A percentile compares a stretch with the other conserved stretches of the same genome.
Evolutionary conservation across 331 rosid genomes (phyloP).

Genomic region (Quercus lobata): DNA sequence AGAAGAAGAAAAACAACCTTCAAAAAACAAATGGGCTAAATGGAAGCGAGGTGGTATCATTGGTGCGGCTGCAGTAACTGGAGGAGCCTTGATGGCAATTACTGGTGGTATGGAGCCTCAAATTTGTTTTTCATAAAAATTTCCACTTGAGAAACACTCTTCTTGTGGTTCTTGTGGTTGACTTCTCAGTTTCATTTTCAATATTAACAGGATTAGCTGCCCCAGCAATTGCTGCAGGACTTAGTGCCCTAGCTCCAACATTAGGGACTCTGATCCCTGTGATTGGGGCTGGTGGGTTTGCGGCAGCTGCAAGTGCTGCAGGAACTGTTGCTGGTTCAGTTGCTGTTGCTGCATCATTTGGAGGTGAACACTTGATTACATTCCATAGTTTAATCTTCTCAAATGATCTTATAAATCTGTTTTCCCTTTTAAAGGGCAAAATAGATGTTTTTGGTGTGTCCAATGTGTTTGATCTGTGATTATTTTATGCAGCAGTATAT

Average conservation of each 20-base stretch:
- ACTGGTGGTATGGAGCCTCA: conserved; percentile 74
- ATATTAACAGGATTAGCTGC: conserved; percentile 84
- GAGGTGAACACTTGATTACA: conserved; percentile 48
- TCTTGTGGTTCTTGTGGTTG: conserved; percentile 8
- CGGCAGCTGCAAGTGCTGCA: conserved; percentile 92
- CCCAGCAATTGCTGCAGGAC: conserved; percentile 95
- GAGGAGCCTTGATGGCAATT: conserved; percentile 85
- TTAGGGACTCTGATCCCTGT: conserved; percentile 85
- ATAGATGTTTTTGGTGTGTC: background rate
- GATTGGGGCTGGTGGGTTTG: conserved; percentile 91
- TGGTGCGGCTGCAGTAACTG: conserved; percentile 96
- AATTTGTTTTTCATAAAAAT: conserved; percentile 10
- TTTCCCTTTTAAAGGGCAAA: background rate
- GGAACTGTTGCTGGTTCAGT: conserved; percentile 93
- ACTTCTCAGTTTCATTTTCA: conserved; percentile 1
- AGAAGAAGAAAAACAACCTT: conserved; percentile 45
- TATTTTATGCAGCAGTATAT: background rate
- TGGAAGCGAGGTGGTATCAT: conserved; percentile 94
- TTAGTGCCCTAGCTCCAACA: conserved; percentile 90
- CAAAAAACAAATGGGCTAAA: conserved; percentile 67
- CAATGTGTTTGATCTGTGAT: background rate
- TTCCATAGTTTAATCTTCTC: conserved; percentile 5
- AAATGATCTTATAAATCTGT: background rate
- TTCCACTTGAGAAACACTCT: conserved; percentile 6
- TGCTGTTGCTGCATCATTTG: conserved; percentile 98